A percentile compares a stretch with the other conserved stretches of the same genome.
These are phyloP conservation scores for Endothia cerciana DNA, from an alignment of 2,329 filamentous ascomycete species.

Conservation along the genomic window DNA sequence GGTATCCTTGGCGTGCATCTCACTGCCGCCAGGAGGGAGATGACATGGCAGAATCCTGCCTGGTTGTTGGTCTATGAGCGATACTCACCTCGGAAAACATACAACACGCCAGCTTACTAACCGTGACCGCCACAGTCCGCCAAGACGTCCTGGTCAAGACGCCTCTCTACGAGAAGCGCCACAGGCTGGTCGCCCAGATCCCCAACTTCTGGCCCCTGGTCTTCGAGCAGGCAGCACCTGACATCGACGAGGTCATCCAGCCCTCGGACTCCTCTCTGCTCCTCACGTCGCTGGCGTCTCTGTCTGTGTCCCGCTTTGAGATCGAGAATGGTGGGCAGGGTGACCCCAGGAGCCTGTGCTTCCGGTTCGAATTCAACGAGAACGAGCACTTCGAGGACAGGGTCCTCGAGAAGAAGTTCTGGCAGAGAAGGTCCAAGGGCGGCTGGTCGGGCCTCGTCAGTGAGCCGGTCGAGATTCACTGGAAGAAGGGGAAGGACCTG, in stretches of 20 bases:
- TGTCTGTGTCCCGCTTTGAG: constrained; percentile 83
- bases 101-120: background rate
- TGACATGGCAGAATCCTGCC: background rate
- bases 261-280: constrained; percentile 78
- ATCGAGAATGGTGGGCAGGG: constrained; percentile 64
- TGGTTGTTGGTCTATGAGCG: background rate
- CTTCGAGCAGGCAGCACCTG: constrained; percentile 81
- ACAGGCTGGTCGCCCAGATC: constrained; percentile 71
- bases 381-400: constrained; percentile 84
- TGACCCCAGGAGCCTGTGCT: constrained; percentile 78
- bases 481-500: constrained; percentile 85
- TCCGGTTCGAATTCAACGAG: constrained; percentile 77
- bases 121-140: constrained; percentile 59
- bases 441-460: constrained; percentile 79
- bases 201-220: constrained; percentile 95
- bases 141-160: constrained; percentile 70
- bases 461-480: constrained; percentile 85
- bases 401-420: constrained; percentile 89
- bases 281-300: constrained; percentile 64
- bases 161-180: constrained; percentile 77
- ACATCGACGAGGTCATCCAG: constrained; percentile 87
- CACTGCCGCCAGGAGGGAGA: background rate
- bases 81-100: no score
- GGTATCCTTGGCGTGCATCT: background rate
- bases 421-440: constrained; percentile 72